Evolutionary conservation across 78 protist species (phyloP), one percentile per base, ranked within the genome.

Genomic region (Trichosphaerium sp.): DNA sequence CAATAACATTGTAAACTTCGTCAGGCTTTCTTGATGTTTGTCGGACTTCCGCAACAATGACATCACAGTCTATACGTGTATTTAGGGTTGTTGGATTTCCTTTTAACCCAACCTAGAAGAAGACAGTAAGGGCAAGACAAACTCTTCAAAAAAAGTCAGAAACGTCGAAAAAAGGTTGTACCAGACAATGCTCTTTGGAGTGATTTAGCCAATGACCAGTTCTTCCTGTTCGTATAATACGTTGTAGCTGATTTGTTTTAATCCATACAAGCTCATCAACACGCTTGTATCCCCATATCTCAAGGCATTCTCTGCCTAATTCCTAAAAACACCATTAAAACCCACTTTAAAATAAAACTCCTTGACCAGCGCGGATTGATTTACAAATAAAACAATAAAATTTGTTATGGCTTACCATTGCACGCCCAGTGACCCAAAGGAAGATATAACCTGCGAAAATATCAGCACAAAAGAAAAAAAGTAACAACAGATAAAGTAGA

Each of bases 181-280:
- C 51, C 5, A 2, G 1, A 54, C 70, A 60, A 32, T 5, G 65
- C 44, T 63, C 74, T 35, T 76, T 76, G 14, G 76, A 58, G 68
- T 76, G 82, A 66, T 76, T 76, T 23, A 76, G 38, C 82, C 82
- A 76, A 31, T 76, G 82, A 23, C 82, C 82, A 7, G 82, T 76
- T 32, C 73, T 60, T 23, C 82, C 82, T 8, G 49, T 69, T 52
- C 75, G 70, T 21, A 60, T 51, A 41, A 76, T 23, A 14, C 60
- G 60, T 42, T 76, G 68, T 23, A 68, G 68, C 54, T 76, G 75
- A 39, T 68, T 76, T 12, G 77, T 72, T 66, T 76, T 76, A 31
- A 65, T 40, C 78, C 77, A 71, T 12, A 71, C 35, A 18, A 71
- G 41, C 77, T 71, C 60, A n/a, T 52, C 37, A 47, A 63, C 61